phyloP scores from a whole-genome alignment of 768 basidiomycete species.

The Phylloporus rhodoxanthus region DNA sequence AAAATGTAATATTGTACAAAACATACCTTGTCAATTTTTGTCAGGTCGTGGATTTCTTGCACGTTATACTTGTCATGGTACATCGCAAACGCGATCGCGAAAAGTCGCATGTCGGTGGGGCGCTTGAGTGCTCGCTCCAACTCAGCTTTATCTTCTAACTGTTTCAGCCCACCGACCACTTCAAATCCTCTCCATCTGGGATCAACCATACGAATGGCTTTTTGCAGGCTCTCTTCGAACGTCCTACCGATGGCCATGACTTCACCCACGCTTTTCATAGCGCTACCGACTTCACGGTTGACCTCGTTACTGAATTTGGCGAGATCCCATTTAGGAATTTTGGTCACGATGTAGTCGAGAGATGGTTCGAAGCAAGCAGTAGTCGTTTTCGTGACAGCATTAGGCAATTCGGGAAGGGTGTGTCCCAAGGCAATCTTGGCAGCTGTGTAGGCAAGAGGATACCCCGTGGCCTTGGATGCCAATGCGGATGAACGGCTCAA shows the following conservation, averaged over 20 bases:
- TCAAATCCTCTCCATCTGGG: slow-evolving; percentile 97
- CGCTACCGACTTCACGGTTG: slow-evolving; percentile 88
- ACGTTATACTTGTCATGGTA: slow-evolving; percentile 88
- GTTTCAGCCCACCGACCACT: slow-evolving; percentile 83
- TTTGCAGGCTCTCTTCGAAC: slow-evolving; percentile 97
- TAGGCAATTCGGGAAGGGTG: slow-evolving; percentile 95
- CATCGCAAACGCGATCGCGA: slow-evolving; percentile 98
- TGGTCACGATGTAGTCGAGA: slow-evolving; percentile 97
- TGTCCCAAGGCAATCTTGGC: slow-evolving; percentile 98
- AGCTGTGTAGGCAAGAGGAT: slow-evolving; percentile 97
- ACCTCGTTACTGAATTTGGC: slow-evolving; percentile 96
- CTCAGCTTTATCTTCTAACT: slow-evolving; percentile 60
- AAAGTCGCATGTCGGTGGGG: slow-evolving; percentile 94
- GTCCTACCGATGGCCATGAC: slow-evolving; percentile 99
- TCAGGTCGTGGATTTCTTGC: slow-evolving; percentile 84
- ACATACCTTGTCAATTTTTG: slow-evolving; percentile 92
- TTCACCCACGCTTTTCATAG: slow-evolving; percentile 99
- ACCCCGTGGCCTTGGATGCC: slow-evolving; percentile 98
- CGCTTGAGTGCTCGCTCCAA: slow-evolving; percentile 70
- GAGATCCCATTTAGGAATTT: slow-evolving; percentile 99
- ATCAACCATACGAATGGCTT: slow-evolving; percentile 96
- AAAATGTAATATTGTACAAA: not conserved
- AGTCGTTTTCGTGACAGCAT: slow-evolving; percentile 98
- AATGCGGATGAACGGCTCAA: slow-evolving; percentile 88
- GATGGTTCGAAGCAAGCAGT: slow-evolving; percentile 99